These are phyloP conservation scores for Tetragonia tetragonoides DNA, from an alignment of 148 eudicot genomes.

Conservation along the genomic window DNA sequence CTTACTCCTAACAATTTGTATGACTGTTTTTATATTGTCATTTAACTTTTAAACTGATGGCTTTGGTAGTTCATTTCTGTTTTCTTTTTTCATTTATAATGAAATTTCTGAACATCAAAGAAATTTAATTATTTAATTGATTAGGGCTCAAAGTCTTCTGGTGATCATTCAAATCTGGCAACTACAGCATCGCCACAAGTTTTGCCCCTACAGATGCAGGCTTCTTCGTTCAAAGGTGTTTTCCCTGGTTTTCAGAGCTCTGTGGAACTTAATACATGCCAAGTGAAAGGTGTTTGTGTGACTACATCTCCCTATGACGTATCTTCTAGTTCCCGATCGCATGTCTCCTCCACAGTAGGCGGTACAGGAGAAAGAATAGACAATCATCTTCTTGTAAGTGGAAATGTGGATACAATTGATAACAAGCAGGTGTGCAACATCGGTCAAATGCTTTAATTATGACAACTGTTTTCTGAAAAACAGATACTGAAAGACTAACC, in stretches of 20 bases:
- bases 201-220: slow-evolving; percentile 57
- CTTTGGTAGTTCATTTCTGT: background rate
- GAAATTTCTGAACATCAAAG: background rate
- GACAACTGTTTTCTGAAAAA: background rate
- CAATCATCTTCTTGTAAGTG: slow-evolving; percentile 48
- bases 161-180: slow-evolving; percentile 42
- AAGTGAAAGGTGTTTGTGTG: slow-evolving; percentile 52
- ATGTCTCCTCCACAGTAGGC: slow-evolving; percentile 49
- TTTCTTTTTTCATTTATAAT: background rate
- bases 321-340: slow-evolving; percentile 58
- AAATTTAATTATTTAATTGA: background rate
- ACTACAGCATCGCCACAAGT: slow-evolving; percentile 46
- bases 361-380: slow-evolving; percentile 49
- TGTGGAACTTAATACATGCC: slow-evolving; percentile 51
- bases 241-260: slow-evolving; percentile 51
- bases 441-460: background rate
- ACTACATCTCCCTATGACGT: slow-evolving; percentile 68
- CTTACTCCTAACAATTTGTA: background rate
- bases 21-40: background rate
- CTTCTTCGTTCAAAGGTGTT: slow-evolving; percentile 57
- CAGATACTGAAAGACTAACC: too few relatives aligned
- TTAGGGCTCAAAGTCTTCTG: slow-evolving; percentile 59
- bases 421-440: slow-evolving; percentile 54
- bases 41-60: background rate
- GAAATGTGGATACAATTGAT: slow-evolving; percentile 54